Conservation (phyloP, 108 stramenopile genomes). For the Skeletonema marinoi region DNA sequence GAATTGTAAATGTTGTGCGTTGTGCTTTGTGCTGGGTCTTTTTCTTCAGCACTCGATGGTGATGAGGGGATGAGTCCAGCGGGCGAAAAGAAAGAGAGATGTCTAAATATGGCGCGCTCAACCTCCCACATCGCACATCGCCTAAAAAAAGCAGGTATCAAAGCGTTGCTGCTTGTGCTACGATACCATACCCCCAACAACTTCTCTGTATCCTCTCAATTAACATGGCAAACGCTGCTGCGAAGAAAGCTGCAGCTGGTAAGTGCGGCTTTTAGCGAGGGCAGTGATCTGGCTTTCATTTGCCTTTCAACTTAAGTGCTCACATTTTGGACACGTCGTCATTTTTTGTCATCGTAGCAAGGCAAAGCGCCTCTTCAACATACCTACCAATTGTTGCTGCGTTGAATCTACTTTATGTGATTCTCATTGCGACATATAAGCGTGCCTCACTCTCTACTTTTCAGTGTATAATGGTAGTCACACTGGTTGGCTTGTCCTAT, state of each 20-base stretch:
- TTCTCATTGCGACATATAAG: conserved; percentile 33
- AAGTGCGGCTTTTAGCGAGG: not conserved
- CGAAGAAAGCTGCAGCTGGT: conserved; percentile 66
- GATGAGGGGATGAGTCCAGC: too few species aligned
- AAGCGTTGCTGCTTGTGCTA: too few species aligned
- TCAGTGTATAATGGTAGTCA: conserved; percentile 20
- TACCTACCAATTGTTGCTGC: conserved; percentile 55
- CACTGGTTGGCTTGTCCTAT: conserved; percentile 38
- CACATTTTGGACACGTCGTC: not conserved
- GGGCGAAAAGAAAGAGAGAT: too few species aligned
- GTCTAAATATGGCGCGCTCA: too few species aligned
- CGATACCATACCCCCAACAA: not conserved
- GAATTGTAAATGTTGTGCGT: too few species aligned
- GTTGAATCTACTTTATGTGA: conserved; percentile 47
- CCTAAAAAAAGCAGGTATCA: too few species aligned
- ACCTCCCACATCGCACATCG: too few species aligned
- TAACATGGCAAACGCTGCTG: conserved; percentile 67
- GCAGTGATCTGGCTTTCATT: not conserved
- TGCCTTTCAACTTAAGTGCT: not conserved
- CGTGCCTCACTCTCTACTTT: conserved; percentile 17
- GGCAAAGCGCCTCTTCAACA: conserved; percentile 43
- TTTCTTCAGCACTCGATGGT: too few species aligned
- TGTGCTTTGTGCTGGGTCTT: too few species aligned
- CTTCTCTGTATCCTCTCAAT: not conserved
- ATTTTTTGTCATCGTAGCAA: conserved; percentile 24